Percentiles rank a stretch among this genome's conserved stretches.
These are phyloP conservation scores for Malbranchea cinnamomea DNA, from an alignment of 2,329 filamentous ascomycete genomes.

Conservation along the genomic window DNA sequence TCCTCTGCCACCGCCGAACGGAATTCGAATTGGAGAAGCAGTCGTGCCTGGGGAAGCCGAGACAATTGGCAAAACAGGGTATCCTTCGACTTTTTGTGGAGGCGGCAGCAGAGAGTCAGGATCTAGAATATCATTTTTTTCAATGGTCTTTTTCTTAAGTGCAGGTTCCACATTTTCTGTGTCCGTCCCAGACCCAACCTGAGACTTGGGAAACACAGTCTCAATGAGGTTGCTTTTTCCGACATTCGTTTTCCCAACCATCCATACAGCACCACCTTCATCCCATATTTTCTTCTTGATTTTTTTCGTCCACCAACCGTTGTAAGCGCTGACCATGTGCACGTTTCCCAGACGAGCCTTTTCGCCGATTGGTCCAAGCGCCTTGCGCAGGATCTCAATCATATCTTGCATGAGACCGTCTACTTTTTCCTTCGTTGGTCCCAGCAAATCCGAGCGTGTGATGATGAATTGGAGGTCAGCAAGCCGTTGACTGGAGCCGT, in stretches of 20 bases:
- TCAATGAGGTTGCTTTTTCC: constrained; percentile 91
- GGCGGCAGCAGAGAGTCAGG: constrained; percentile 55
- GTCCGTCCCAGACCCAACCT: constrained; percentile 18
- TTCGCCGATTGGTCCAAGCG: constrained; percentile 51
- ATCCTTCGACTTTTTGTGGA: constrained; percentile 54
- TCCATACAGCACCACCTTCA: constrained; percentile 76
- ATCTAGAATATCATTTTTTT: constrained; percentile 12
- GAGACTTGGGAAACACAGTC: constrained; percentile 65
- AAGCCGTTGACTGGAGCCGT: constrained; percentile 50
- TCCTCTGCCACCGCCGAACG: constrained; percentile 71
- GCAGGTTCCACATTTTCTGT: not conserved
- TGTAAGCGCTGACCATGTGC: constrained; percentile 68
- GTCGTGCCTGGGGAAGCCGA: constrained; percentile 85
- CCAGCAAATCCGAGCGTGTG: constrained; percentile 73
- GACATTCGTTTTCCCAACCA: constrained; percentile 97
- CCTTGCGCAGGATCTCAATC: constrained; percentile 58
- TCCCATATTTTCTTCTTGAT: constrained; percentile 76
- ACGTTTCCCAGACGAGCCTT: constrained; percentile 79
- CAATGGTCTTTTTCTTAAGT: constrained; percentile 10
- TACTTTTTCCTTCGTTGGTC: constrained; percentile 68
- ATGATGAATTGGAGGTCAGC: constrained; percentile 86
- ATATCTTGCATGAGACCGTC: constrained; percentile 78
- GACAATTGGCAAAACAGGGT: constrained; percentile 71
- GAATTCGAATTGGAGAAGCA: constrained; percentile 82
- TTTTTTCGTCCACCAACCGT: constrained; percentile 79